Evolutionary conservation across 495 filamentous ascomycete species (phyloP).

Genomic region (Jackrogersella multiformis): DNA sequence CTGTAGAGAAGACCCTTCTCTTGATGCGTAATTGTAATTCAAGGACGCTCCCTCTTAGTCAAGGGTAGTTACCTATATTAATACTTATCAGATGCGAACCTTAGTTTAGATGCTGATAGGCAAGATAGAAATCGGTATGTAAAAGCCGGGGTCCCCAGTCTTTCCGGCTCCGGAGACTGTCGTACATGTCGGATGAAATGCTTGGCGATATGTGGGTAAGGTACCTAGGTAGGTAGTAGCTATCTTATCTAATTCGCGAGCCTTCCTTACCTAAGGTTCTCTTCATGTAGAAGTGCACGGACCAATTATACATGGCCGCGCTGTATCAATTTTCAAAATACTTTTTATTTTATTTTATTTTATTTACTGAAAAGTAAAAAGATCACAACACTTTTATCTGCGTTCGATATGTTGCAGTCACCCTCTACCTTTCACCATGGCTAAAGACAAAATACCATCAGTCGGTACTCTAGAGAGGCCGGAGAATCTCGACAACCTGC

Average conservation of each 20-base stretch:
- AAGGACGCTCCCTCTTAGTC: too few relatives aligned
- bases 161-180: constrained; percentile 7
- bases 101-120: too few relatives aligned
- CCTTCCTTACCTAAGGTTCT: too few relatives aligned
- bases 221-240: background rate
- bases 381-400: background rate
- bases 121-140: too few relatives aligned
- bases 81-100: too few relatives aligned
- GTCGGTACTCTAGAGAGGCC: constrained; percentile 58
- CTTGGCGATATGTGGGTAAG: too few relatives aligned
- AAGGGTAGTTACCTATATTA: too few relatives aligned
- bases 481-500: constrained; percentile 60
- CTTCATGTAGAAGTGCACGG: constrained; percentile 7
- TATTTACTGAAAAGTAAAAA: constrained; percentile 9
- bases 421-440: constrained; percentile 45
- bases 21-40: too few relatives aligned
- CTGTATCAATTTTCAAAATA: too few relatives aligned
- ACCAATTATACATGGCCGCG: background rate
- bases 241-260: too few relatives aligned
- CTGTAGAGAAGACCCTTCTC: too few relatives aligned
- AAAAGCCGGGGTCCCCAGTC: constrained; percentile 12
- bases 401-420: background rate
- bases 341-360: background rate
- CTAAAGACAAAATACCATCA: constrained; percentile 51
- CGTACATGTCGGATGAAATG: background rate